Base-by-base conservation (phyloP, 2,329 filamentous ascomycete species). In the Mycosphaerella sp. region DNA sequence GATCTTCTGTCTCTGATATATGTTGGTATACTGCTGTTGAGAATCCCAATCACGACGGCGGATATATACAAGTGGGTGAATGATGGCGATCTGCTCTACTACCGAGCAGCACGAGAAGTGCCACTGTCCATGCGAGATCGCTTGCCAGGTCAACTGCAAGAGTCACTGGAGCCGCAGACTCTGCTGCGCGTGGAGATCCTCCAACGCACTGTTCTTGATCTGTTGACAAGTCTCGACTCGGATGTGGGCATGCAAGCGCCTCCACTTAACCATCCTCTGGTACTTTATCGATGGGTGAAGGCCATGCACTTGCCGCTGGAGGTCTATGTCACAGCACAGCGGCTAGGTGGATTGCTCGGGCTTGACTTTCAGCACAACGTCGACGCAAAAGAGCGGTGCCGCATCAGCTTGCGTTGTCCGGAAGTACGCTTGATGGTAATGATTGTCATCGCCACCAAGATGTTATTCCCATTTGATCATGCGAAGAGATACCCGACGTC, bases 1-100 rank as follows among this genome's bases (percentile, higher is more conserved):
- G 91, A 95, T 61, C 86, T 85, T 0, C 71, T 97, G 49, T 84
- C 78, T 1, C 69, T 95, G 9, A 90, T 87, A 66, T 96, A 96
- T 72, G 71, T 96, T 34, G 91, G 83, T 1, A 83, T 83, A 38
- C 65, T 93, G 44, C 74, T 95, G 26, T 75, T 95, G 62, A 82
- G 86, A 53, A 76, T 93, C 53, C 89, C 91, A 0, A 77, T 88
- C n/a, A 82, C 84, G 21, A 74, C 92, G 6, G 85, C 83, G 9
- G 87, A 95, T 59, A 70, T 97, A 10, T 78, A 78, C 58, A 66
- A 67, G 43, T 95, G 87, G 83, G 81, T 81, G 12, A 80, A 78
- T 45, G 74, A 74, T 54, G 84, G 84, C 45, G 80, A 86, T 52
- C 77, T 97, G 26, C 79, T 86, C 0, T 97, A 86, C 68, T 79